Conservation (phyloP, 805 yeast species). For the Ogataea saltuana region DNA sequence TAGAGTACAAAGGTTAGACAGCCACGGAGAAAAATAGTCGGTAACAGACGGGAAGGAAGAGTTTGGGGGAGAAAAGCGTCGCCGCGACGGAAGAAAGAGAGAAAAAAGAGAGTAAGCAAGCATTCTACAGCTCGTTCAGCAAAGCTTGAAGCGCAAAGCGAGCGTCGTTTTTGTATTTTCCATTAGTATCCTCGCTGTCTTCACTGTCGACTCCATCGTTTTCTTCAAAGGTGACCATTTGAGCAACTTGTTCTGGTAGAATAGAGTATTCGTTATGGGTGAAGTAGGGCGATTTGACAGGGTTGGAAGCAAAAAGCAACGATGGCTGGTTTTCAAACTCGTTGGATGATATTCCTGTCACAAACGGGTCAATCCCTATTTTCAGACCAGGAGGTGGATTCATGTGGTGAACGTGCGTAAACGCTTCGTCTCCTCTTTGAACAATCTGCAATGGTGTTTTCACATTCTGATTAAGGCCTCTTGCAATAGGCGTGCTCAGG, state of each 20-base stretch:
- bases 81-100: no score
- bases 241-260: constrained; percentile 5
- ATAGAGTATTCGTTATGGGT: constrained; percentile 7
- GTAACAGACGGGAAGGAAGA: no score
- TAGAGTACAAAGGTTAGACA: no score
- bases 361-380: constrained; percentile 33
- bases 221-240: constrained; percentile 12
- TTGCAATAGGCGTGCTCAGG: constrained; percentile 5
- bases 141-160: constrained; percentile 31
- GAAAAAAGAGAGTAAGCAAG: neutral
- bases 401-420: constrained; percentile 7
- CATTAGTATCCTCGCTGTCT: constrained; percentile 5
- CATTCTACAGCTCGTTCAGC: constrained; percentile 22
- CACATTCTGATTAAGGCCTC: constrained; percentile 1
- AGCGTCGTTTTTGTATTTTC: constrained; percentile 25
- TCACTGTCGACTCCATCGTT: constrained; percentile 3
- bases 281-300: constrained; percentile 16
- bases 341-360: constrained; percentile 30
- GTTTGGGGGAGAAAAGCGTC: no score
- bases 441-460: constrained; percentile 3
- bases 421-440: constrained; percentile 7
- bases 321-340: constrained; percentile 28
- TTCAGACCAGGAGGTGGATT: constrained; percentile 28
- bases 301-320: constrained; percentile 3
- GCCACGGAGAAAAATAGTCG: no score